Evolutionary conservation across 2,329 filamentous ascomycete genomes (phyloP).

Genomic region (Ascochyta viciae-villosae): DNA sequence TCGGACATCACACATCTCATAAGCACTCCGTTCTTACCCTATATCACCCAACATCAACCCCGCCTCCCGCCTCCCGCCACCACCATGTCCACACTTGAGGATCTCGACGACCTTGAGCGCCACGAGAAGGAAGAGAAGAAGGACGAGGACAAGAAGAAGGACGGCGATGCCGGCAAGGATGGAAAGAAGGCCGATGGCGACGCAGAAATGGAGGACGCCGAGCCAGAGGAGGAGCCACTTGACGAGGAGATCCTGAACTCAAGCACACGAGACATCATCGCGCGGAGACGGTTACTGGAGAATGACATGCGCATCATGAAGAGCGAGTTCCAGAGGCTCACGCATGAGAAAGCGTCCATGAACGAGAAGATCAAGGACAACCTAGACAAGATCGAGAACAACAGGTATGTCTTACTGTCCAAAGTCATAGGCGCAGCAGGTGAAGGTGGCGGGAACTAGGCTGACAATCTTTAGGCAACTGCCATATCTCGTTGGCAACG

Average conservation of each 20-base stretch:
- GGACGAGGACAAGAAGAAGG: slow-evolving; percentile 59
- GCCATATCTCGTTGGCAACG: slow-evolving; percentile 97
- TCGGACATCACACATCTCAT: neutral
- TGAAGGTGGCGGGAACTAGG: slow-evolving; percentile 1
- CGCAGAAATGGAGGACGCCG: slow-evolving; percentile 87
- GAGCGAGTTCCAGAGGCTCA: slow-evolving; percentile 92
- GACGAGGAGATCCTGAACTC: slow-evolving; percentile 93
- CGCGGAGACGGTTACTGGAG: slow-evolving; percentile 87
- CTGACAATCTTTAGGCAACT: slow-evolving; percentile 72
- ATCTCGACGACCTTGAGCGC: slow-evolving; percentile 87
- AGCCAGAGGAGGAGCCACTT: slow-evolving; percentile 73
- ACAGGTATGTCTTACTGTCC: slow-evolving; percentile 68
- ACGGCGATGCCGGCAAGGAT: slow-evolving; percentile 61
- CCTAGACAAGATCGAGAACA: slow-evolving; percentile 98
- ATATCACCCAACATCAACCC: slow-evolving; percentile 6
- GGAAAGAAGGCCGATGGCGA: slow-evolving; percentile 72
- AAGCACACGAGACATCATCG: slow-evolving; percentile 93
- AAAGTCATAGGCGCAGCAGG: neutral
- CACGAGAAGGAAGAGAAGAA: slow-evolving; percentile 76
- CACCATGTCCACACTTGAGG: slow-evolving; percentile 86
- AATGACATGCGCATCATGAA: slow-evolving; percentile 99
- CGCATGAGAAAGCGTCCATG: slow-evolving; percentile 96
- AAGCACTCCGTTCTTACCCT: neutral
- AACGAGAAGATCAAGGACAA: slow-evolving; percentile 99
- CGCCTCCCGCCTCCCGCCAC: slow-evolving; percentile 29